Conservation (phyloP, 2,329 filamentous ascomycete species). For the Endoconidiophora polonica region DNA sequence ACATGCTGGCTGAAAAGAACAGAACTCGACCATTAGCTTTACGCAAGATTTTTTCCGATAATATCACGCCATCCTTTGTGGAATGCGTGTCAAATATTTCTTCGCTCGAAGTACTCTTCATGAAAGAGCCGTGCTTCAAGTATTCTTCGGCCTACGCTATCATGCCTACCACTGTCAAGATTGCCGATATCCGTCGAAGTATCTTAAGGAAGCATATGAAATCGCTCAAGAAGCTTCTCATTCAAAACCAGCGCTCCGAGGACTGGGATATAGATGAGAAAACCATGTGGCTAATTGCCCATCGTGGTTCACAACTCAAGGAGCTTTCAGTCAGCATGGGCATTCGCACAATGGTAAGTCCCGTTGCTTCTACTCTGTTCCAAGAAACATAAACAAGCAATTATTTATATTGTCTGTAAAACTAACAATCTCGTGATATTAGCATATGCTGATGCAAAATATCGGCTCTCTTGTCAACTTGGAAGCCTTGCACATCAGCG, state of each 20-base stretch:
- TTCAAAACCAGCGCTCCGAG: slow-evolving; percentile 35
- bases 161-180: slow-evolving; percentile 30
- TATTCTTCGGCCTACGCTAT: slow-evolving; percentile 31
- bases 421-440: neutral
- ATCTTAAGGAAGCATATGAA: slow-evolving; percentile 41
- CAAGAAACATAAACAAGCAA: neutral
- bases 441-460: slow-evolving; percentile 43
- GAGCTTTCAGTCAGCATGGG: slow-evolving; percentile 41
- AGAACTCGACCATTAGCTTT: slow-evolving; percentile 32
- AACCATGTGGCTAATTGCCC: slow-evolving; percentile 36
- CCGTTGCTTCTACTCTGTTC: neutral
- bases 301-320: slow-evolving; percentile 30
- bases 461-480: slow-evolving; percentile 31
- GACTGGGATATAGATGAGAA: slow-evolving; percentile 42
- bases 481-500: slow-evolving; percentile 37
- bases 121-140: slow-evolving; percentile 37
- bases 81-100: slow-evolving; percentile 35
- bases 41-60: slow-evolving; percentile 44
- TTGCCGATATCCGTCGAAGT: slow-evolving; percentile 40
- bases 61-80: slow-evolving; percentile 39
- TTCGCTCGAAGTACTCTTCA: slow-evolving; percentile 39
- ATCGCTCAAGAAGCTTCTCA: slow-evolving; percentile 38
- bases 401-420: too few relatives aligned
- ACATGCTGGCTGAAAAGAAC: slow-evolving; percentile 37
- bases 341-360: slow-evolving; percentile 35